Evolutionary conservation across 2,329 filamentous ascomycete species (phyloP), one percentile per base, ranked within the genome.

Genomic region (Epichloe aotearoae): DNA sequence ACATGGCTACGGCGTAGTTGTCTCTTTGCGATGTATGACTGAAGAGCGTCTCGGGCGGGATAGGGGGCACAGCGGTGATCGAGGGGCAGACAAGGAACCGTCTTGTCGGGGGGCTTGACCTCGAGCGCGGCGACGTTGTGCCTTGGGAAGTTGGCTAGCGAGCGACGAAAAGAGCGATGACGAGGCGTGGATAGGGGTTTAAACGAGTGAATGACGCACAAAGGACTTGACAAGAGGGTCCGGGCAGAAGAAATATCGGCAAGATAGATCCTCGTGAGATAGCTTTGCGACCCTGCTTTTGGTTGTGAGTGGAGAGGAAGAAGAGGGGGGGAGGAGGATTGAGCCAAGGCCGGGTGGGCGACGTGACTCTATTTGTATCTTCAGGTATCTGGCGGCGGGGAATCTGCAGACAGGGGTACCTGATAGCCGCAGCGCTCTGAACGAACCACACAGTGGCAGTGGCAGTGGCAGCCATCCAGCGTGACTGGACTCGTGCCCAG

Each of bases 1-100:
- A 95, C 88, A 95, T 95, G 69, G 66, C 64, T 66, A 67, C 67
- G 68, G 67, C 59, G 52, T 46, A 20, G 51, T 46, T 37, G 8
- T 2, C 11, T 14, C 5, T 20, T 12, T 11, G 17, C 10, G 19
- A 30, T 26, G 12, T 7, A 38, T 33, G 17, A 45, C 57, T 56
- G 58, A 62, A 63, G 59, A 61, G 54, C 49, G 17, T 37, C 49
- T 52, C 46, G 46, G 23, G 23, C 41, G 30, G 47, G 37, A 44
- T 33, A 46, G 14, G 14, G 15, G 15, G 43, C 37, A 26, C 49
- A 40, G 38, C 43, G 36, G 8, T 33, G 41, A 33, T 45, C 40
- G 47, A 52, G 43, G 38, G 38, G 36, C 26, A 40, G 42, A 45
- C 50, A 49, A 47, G 49, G 38, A 45, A 54, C 47, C 37, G 49